Conservation (phyloP, 352 stramenopile species). For the Pythium sukuiense region DNA sequence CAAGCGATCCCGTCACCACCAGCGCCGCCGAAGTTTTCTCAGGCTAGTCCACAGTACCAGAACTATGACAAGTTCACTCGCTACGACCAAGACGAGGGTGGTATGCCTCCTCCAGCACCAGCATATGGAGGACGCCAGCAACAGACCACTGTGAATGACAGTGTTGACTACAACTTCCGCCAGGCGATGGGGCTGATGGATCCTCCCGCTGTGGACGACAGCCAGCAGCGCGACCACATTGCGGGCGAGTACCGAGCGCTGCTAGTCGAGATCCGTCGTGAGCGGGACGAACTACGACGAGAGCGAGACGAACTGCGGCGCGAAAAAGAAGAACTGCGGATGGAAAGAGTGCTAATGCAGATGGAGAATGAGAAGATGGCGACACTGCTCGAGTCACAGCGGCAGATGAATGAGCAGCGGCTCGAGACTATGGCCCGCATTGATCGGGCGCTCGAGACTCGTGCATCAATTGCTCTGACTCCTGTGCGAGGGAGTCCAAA, state of each 20-base stretch:
- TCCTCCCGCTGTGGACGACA: constrained; percentile 8
- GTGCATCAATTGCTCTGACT: not conserved
- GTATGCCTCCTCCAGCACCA: constrained; percentile 31
- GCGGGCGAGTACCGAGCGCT: constrained; percentile 69
- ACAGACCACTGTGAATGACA: constrained; percentile 2
- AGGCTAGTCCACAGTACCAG: not conserved
- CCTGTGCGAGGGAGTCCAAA: not conserved
- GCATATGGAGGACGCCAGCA: constrained; percentile 1
- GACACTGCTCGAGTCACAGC: constrained; percentile 58
- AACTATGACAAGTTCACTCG: not conserved
- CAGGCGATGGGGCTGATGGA: constrained; percentile 19
- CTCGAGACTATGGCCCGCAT: constrained; percentile 29
- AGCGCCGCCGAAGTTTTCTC: not conserved
- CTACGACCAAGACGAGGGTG: not conserved
- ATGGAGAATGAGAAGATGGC: constrained; percentile 79
- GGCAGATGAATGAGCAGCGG: constrained; percentile 56
- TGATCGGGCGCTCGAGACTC: constrained; percentile 16
- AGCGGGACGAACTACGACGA: constrained; percentile 68
- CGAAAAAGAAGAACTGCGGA: constrained; percentile 74
- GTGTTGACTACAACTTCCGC: constrained; percentile 22
- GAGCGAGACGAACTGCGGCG: constrained; percentile 66
- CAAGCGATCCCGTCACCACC: constrained; percentile 20
- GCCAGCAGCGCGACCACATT: constrained; percentile 28
- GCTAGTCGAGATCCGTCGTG: constrained; percentile 63
- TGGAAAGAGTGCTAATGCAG: constrained; percentile 62